Evolutionary conservation across 2,329 filamentous ascomycete genomes (phyloP), one percentile per base, ranked within the genome.

Genomic region (Apiospora malaysiana): DNA sequence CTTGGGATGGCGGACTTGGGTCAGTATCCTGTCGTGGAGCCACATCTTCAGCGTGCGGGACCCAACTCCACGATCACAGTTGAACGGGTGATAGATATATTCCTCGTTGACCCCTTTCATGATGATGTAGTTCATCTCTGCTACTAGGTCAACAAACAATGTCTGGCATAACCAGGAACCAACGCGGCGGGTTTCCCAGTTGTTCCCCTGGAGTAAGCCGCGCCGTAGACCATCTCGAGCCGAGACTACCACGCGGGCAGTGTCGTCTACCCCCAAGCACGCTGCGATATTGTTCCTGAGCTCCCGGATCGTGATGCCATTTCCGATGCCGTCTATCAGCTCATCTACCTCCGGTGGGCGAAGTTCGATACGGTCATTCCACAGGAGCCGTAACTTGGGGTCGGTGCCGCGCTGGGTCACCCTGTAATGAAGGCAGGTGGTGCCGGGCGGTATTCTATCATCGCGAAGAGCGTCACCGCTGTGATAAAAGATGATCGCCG

Each of bases 141-240:
- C 73, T 18, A 69, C 71, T 23, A 81, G 32, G 49, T 77, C 72
- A 40, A 82, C 73, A 10, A 71, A 66, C n/a, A 83, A 70, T 71
- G 77, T 75, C 1, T 77, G 77, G 66, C 78, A 82, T 21, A 81
- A 74, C 81, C 80, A 82, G 10, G 68, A 66, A 27, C 70, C 68
- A 47, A 79, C 70, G 32, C 76, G 77, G 12, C 73, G 71, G 3
- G 75, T 71, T 46, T 78, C 75, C 81, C 81, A 83, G 66, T 73
- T 74, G 32, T 78, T 76, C 16, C 81, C 81, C 43, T 79, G 75
- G 5, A 82, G 46, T 0, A 75, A 69, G 6, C 79, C 78, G 2
- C 75, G 74, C 21, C 76, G 74, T 32, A 80, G 70, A 4, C 81
- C 81, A 6, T 77, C 80, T 4, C 75, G 63, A 2, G 78, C 77